Evolutionary conservation across 225 moss, liverwort and hornwort genomes (phyloP).

Genomic region (Takakia lepidozioides): DNA sequence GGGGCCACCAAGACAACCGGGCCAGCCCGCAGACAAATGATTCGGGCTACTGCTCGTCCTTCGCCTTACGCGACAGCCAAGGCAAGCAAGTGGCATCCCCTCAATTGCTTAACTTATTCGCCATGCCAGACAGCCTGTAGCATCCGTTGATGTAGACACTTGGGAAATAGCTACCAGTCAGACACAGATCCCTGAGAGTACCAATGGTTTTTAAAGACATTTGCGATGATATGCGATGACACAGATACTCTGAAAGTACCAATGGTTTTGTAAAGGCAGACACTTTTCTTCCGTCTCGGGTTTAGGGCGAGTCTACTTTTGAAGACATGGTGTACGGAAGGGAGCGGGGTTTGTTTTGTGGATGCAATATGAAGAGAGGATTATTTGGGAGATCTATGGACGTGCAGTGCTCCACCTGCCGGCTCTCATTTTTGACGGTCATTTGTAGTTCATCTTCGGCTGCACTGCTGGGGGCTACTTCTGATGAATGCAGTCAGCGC

Average conservation of each 20-base stretch:
- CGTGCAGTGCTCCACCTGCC: slow-evolving; percentile 25
- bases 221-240: slow-evolving; percentile 12
- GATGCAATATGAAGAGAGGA: slow-evolving; percentile 51
- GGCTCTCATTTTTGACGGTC: slow-evolving; percentile 26
- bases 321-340: slow-evolving; percentile 37
- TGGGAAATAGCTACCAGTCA: slow-evolving; percentile 10
- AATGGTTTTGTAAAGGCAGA: slow-evolving; percentile 6
- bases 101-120: slow-evolving; percentile 42
- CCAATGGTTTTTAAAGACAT: slow-evolving; percentile 33
- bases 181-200: slow-evolving; percentile 45
- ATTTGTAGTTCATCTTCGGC: slow-evolving; percentile 95
- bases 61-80: slow-evolving; percentile 78
- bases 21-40: slow-evolving; percentile 63
- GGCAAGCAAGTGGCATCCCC: slow-evolving; percentile 85
- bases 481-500: slow-evolving; percentile 57
- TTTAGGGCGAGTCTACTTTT: slow-evolving; percentile 31
- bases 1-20: slow-evolving; percentile 37
- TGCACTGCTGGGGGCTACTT: slow-evolving; percentile 75
- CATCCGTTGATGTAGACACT: neutral
- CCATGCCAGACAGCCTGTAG: slow-evolving; percentile 49
- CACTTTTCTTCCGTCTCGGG: too few relatives aligned
- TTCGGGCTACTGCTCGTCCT: slow-evolving; percentile 57
- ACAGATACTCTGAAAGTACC: slow-evolving; percentile 14
- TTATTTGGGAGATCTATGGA: slow-evolving; percentile 47
- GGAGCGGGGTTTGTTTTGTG: slow-evolving; percentile 47